Conservation (phyloP, 306 rosid species). For the Vigna nakashimae region DNA sequence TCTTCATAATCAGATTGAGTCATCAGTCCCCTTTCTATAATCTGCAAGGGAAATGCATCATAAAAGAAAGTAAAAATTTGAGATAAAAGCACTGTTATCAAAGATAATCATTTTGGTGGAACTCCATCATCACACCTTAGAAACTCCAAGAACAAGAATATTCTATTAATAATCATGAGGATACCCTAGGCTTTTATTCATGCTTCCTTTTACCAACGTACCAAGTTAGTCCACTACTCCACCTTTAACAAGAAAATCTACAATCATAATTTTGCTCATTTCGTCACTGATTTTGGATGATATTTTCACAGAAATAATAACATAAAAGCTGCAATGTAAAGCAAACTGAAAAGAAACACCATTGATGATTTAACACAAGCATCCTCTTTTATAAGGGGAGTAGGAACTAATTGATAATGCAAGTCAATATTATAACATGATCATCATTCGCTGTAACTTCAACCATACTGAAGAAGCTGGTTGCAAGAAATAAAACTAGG, state of each 20-base stretch:
- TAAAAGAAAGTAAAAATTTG: constrained; percentile 22
- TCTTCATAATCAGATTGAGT: constrained; percentile 79
- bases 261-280: neutral
- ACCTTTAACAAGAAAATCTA: constrained; percentile 17
- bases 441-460: constrained; percentile 9
- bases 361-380: constrained; percentile 13
- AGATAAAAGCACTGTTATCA: neutral
- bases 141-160: constrained; percentile 21
- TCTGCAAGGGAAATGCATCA: constrained; percentile 61
- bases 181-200: constrained; percentile 3
- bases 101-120: constrained; percentile 6
- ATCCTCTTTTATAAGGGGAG: neutral
- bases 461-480: constrained; percentile 15
- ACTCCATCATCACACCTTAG: neutral
- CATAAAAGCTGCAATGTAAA: constrained; percentile 8
- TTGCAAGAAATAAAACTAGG: constrained; percentile 24
- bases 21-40: constrained; percentile 75
- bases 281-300: constrained; percentile 15
- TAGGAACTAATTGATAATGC: neutral
- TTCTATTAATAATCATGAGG: constrained; percentile 20
- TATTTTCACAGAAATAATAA: constrained; percentile 24
- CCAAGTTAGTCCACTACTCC: constrained; percentile 18
- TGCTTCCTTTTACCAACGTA: constrained; percentile 31
- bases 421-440: constrained; percentile 7
- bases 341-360: neutral